Conservation (phyloP, 73 alveolate species). For the Blepharisma japonicum region DNA sequence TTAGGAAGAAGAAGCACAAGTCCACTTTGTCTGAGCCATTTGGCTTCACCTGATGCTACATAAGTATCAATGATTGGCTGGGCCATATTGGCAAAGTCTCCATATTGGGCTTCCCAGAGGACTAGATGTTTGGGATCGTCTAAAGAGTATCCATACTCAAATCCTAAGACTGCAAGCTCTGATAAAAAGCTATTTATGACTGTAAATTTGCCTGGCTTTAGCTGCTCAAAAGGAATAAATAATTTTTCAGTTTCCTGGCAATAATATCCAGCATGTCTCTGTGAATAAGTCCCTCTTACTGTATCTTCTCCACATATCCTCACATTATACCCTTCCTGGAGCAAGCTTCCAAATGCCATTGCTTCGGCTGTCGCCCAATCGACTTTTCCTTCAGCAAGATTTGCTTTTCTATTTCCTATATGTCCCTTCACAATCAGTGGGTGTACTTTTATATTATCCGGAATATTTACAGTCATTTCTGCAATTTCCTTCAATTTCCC, state of each 20-base stretch:
- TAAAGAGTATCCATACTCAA: conserved; percentile 87
- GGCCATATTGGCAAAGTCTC: conserved; percentile 95
- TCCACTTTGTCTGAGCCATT: conserved; percentile 78
- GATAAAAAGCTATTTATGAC: conserved; percentile 49
- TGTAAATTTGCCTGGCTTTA: conserved; percentile 38
- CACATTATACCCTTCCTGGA: conserved; percentile 73
- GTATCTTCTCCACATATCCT: conserved; percentile 83
- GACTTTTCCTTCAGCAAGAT: conserved; percentile 46
- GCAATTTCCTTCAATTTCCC: conserved; percentile 49
- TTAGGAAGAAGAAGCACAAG: conserved; percentile 76
- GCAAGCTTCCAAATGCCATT: conserved; percentile 78
- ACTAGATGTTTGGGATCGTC: conserved; percentile 75
- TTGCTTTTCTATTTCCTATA: conserved; percentile 55
- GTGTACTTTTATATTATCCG: conserved; percentile 58
- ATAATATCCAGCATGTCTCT: conserved; percentile 69
- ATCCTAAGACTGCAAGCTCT: conserved; percentile 82
- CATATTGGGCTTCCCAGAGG: conserved; percentile 93
- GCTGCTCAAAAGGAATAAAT: neutral
- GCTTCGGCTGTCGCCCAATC: conserved; percentile 91
- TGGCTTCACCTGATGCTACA: conserved; percentile 80
- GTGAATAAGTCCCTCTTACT: conserved; percentile 88
- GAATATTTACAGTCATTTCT: conserved; percentile 59
- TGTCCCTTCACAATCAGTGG: conserved; percentile 56
- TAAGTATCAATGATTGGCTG: conserved; percentile 85
- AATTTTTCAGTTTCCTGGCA: neutral